Evolutionary conservation across 2,329 filamentous ascomycete species (phyloP).

Genomic region (Aspergillus versicolor): DNA sequence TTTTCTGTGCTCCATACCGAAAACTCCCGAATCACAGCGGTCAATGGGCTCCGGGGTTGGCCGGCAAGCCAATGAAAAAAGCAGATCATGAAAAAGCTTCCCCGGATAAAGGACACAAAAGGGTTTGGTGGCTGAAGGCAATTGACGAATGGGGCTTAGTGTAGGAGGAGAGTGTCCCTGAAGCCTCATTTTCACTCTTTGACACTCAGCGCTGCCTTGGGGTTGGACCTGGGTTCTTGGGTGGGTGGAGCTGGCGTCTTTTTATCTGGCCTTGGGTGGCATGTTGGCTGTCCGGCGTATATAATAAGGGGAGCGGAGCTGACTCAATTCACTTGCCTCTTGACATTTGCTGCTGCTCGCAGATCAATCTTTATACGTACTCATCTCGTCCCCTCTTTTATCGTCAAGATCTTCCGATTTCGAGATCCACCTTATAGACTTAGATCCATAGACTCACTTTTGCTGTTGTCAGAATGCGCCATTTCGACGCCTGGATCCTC

Average conservation of each 20-base stretch:
- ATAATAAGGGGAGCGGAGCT: background rate
- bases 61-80: constrained; percentile 10
- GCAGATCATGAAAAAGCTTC: constrained; percentile 2
- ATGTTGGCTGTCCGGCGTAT: background rate
- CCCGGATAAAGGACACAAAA: constrained; percentile 3
- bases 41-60: background rate
- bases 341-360: background rate
- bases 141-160: background rate
- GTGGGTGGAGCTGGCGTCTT: background rate
- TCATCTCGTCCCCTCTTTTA: background rate
- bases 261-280: background rate
- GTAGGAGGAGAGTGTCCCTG: constrained; percentile 1
- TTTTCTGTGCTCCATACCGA: constrained; percentile 24
- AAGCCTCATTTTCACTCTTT: background rate
- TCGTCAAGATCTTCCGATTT: background rate
- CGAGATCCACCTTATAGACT: background rate
- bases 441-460: background rate
- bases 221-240: background rate
- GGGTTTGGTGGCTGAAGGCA: background rate
- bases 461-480: constrained; percentile 28
- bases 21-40: constrained; percentile 10
- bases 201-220: background rate
- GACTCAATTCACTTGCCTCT: background rate
- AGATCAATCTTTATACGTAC: background rate
- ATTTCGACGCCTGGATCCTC: constrained; percentile 40